Evolutionary conservation across 495 filamentous ascomycete genomes (phyloP).

Genomic region (Jackrogersella minutella): DNA sequence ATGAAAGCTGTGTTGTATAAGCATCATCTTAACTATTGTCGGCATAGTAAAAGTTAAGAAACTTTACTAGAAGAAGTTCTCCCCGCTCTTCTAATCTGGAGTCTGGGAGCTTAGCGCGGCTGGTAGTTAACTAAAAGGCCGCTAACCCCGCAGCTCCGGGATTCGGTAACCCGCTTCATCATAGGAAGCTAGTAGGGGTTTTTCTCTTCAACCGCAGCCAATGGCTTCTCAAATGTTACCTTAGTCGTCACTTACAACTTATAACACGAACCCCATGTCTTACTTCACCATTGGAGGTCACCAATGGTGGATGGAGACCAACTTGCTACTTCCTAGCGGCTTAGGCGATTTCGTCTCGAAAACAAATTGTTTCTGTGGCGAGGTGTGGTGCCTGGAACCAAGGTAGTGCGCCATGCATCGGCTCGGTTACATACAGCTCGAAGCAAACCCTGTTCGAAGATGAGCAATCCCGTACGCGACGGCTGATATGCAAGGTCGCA

Average conservation of each 20-base stretch:
- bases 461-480: conserved; percentile 4
- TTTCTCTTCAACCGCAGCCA: conserved; percentile 30
- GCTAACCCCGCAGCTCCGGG: conserved; percentile 31
- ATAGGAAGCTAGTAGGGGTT: conserved; percentile 18
- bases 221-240: background rate
- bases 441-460: background rate
- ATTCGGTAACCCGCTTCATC: conserved; percentile 3
- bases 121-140: conserved; percentile 12
- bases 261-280: background rate
- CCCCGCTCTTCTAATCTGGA: background rate
- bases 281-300: conserved; percentile 5
- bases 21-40: conserved; percentile 4
- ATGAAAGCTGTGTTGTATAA: background rate
- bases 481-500: conserved; percentile 34
- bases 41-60: conserved; percentile 12
- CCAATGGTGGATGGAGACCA: background rate
- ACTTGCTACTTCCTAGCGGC: background rate
- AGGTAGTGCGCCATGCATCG: background rate
- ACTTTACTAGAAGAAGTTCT: conserved; percentile 13
- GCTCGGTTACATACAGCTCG: conserved; percentile 2
- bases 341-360: too few relatives aligned
- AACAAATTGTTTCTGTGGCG: too few relatives aligned
- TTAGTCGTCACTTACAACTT: background rate
- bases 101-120: background rate
- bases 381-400: background rate